Percentiles rank a stretch among this genome's conserved stretches.
Conservation (phyloP, 148 eudicot genomes). For the Heliosperma pusillum region DNA sequence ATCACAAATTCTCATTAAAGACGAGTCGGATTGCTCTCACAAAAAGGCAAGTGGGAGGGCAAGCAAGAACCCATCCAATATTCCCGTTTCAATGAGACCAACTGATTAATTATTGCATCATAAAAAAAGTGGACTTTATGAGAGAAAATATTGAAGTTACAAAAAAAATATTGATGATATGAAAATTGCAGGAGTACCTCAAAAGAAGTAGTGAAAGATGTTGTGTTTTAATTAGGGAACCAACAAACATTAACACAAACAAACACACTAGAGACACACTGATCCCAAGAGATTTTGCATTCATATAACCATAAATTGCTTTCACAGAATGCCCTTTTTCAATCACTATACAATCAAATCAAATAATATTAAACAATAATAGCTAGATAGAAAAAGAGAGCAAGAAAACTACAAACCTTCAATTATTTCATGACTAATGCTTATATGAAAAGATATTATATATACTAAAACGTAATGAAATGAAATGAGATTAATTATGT, state of each 20-base stretch:
- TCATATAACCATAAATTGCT: conserved; percentile 4
- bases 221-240: conserved; percentile 40
- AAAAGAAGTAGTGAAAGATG: conserved; percentile 31
- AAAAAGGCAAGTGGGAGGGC: too few species aligned
- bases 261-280: conserved; percentile 37
- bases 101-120: conserved; percentile 19
- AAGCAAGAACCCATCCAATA: too few species aligned
- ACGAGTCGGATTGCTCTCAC: too few species aligned
- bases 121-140: too few species aligned
- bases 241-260: conserved; percentile 18
- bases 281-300: conserved; percentile 52
- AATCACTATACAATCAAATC: conserved; percentile 35
- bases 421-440: conserved; percentile 9
- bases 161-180: not conserved
- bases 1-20: too few species aligned
- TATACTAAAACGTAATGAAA: too few species aligned
- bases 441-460: not conserved
- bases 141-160: conserved; percentile 6
- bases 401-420: conserved; percentile 34
- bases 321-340: conserved; percentile 25
- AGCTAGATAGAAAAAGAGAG: conserved; percentile 16
- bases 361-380: conserved; percentile 16
- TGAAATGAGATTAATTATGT: too few species aligned
- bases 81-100: too few species aligned
- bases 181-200: conserved; percentile 28